Conservation (phyloP, 2,329 filamentous ascomycete species). For the Gaeumannomyces tritici region DNA sequence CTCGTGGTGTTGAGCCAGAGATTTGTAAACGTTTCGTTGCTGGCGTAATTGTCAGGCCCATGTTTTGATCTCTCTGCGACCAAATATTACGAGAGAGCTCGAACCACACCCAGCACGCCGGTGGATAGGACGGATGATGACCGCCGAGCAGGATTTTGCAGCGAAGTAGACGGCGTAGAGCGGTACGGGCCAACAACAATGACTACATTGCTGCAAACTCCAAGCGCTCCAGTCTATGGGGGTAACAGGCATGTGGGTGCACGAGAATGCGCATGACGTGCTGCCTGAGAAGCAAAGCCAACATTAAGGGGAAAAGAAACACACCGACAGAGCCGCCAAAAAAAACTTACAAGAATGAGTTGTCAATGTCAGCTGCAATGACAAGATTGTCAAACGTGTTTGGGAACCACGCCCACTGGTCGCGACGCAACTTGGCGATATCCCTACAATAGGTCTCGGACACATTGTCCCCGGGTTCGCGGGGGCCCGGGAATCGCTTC, state of each 20-base stretch:
- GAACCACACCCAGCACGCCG: too few relatives aligned
- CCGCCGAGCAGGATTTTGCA: too few relatives aligned
- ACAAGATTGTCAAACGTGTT: constrained; percentile 3
- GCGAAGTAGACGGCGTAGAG: too few relatives aligned
- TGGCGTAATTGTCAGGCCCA: neutral
- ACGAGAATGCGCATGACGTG: neutral
- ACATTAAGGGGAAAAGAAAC: neutral
- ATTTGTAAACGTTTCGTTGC: neutral
- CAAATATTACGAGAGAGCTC: too few relatives aligned
- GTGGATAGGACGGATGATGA: too few relatives aligned
- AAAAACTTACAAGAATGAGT: constrained; percentile 5
- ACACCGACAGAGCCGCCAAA: neutral
- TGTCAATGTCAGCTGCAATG: constrained; percentile 2
- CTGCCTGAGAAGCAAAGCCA: neutral
- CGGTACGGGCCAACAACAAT: too few relatives aligned
- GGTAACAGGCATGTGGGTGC: too few relatives aligned
- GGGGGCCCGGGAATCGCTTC: neutral
- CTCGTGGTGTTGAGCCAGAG: neutral
- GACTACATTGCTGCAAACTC: too few relatives aligned
- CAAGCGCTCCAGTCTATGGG: too few relatives aligned
- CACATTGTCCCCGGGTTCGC: constrained; percentile 1
- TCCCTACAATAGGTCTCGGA: neutral
- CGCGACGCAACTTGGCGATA: neutral
- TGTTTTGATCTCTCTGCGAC: too few relatives aligned
- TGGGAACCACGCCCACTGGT: constrained; percentile 5